phyloP scores from a whole-genome alignment of 495 filamentous ascomycete species.

The Rhizodiscina lignyota region DNA sequence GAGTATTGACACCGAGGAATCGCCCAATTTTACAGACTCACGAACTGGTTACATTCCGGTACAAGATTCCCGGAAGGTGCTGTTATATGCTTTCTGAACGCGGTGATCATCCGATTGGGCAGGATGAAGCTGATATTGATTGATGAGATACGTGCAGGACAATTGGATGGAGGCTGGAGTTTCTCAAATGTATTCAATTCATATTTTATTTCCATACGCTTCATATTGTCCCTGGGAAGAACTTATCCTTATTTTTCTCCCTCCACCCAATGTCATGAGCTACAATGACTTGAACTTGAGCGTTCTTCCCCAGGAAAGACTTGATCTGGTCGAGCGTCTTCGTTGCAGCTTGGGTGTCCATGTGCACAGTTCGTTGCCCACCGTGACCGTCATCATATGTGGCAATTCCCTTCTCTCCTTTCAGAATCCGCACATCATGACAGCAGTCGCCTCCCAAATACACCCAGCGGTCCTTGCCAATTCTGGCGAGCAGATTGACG shows the following conservation, averaged over 20 bases:
- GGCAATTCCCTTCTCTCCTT: conserved; percentile 3
- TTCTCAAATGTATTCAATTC: no score
- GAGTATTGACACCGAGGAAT: no score
- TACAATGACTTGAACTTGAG: conserved; percentile 1
- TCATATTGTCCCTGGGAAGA: conserved; percentile 2
- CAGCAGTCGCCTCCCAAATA: conserved; percentile 6
- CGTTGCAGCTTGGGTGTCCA: neutral
- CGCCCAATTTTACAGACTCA: no score
- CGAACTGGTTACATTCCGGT: no score
- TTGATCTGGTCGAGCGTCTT: conserved; percentile 2
- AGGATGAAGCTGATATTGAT: no score
- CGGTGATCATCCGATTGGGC: no score
- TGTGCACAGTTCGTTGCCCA: conserved; percentile 4
- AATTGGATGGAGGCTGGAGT: no score
- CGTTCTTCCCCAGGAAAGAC: neutral
- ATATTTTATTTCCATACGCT: neutral
- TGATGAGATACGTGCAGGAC: no score
- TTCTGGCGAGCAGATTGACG: conserved; percentile 5
- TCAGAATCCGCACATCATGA: conserved; percentile 5
- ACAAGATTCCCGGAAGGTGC: no score
- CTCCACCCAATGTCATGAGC: conserved; percentile 4
- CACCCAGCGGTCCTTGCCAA: conserved; percentile 2
- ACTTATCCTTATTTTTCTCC: conserved; percentile 1
- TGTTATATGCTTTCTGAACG: no score
- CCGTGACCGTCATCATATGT: conserved; percentile 3